Base-by-base conservation (phyloP, 208 protist species). In the Ichthyophonus hoferi region DNA sequence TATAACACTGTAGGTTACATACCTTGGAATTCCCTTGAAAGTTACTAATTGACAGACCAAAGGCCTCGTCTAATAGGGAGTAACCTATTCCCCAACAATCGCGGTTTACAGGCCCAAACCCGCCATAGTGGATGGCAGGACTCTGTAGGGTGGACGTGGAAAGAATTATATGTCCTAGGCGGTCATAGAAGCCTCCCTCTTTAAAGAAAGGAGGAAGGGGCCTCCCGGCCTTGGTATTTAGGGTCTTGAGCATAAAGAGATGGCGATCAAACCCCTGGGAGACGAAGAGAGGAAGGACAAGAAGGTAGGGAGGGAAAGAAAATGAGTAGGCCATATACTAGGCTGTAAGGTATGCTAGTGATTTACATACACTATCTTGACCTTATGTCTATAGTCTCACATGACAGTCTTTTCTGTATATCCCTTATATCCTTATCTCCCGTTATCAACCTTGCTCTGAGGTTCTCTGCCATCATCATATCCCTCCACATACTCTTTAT, bases 41-140 rank as follows among this genome's bases (percentile, higher is more conserved):
- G 67, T 77, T 78, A 12, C 77, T 91, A 40, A 91, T 50, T 39
- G 83, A 40, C 34, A 85, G 42, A 77, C 86, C 78, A 24, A 90
- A 40, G 43, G 12, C 2, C 2, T 79, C 85, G 33, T 91, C 79
- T 34, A 84, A 37, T 12, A 90, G 31, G 2, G 31, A 82, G 43
- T 92, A 94, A 24, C 93, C 93, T 7, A 93, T 43, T 35, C 91
- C 93, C 35, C 86, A 94, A 58, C 93, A 90, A 35, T 92, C 82
- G 37, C 40, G 33, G 41, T 76, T 38, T 1, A 94, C 91, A 40
- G 93, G 91, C 0, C 91, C 93, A 78, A 94, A 94, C n/a, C 91
- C 93, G 43, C 93, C 93, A 34, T 81, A 87, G 1, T 89, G 40
- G 40, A 94, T 89, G 17, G 89, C 87, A 34, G 82, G 43, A 2